A percentile compares a stretch with the other conserved stretches of the same genome.
These are phyloP conservation scores for Ogataea pignaliae DNA, from an alignment of 805 yeast genomes.

Conservation along the genomic window DNA sequence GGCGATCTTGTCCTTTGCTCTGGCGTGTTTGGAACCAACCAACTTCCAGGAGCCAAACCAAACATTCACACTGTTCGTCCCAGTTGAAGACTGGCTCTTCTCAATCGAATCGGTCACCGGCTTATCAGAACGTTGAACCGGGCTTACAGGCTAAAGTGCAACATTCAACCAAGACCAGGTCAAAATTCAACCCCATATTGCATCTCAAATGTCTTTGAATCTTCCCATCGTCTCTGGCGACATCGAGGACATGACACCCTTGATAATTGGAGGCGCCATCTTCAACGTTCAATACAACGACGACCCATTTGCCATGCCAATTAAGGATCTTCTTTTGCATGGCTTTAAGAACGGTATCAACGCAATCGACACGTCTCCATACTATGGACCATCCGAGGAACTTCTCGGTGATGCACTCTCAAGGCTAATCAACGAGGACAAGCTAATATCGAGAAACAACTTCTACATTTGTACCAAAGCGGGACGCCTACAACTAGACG, in stretches of 20 bases:
- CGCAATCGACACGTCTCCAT: slow-evolving; percentile 90
- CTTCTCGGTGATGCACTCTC: slow-evolving; percentile 65
- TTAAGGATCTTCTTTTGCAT: slow-evolving; percentile 47
- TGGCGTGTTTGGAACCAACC: too few species aligned
- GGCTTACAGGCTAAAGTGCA: too few species aligned
- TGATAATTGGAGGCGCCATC: slow-evolving; percentile 85
- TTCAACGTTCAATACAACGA: slow-evolving; percentile 76
- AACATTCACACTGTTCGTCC: too few species aligned
- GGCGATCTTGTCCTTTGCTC: too few species aligned
- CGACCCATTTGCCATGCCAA: slow-evolving; percentile 59
- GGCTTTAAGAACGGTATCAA: slow-evolving; percentile 67
- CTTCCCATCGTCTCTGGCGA: slow-evolving; percentile 21
- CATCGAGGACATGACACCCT: slow-evolving; percentile 41
- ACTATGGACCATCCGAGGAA: slow-evolving; percentile 84
- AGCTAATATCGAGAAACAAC: slow-evolving; percentile 49
- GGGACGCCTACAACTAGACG: slow-evolving; percentile 65
- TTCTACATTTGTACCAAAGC: slow-evolving; percentile 81
- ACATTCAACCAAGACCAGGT: too few species aligned
- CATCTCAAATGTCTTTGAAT: slow-evolving; percentile 14
- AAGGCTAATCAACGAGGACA: slow-evolving; percentile 27
- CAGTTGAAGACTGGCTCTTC: too few species aligned
- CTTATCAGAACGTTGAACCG: too few species aligned
- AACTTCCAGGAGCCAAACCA: too few species aligned
- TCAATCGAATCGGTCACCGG: too few species aligned
- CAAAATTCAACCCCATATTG: too few species aligned